Evolutionary conservation across 2,329 filamentous ascomycete species (phyloP).

Genomic region (Aspergillus amoenus): DNA sequence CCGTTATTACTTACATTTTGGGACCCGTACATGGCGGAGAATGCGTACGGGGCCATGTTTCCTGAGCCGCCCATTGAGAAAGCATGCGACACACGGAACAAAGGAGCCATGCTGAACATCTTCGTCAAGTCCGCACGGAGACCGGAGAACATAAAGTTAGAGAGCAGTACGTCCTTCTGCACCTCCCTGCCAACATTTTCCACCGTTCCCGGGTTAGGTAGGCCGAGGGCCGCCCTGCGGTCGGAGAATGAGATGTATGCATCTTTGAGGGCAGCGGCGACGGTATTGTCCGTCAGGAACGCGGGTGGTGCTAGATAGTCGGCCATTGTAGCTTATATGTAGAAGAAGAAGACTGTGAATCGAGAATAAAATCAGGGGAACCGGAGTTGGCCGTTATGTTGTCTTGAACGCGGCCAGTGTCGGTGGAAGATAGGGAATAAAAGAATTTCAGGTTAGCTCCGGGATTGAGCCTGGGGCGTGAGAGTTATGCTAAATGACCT

Average conservation of each 20-base stretch:
- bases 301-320: constrained; percentile 53
- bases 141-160: constrained; percentile 95
- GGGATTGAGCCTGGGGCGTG: constrained; percentile 21
- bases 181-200: constrained; percentile 90
- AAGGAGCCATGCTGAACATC: constrained; percentile 85
- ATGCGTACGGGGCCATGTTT: constrained; percentile 84
- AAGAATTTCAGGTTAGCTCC: constrained; percentile 32
- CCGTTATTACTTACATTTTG: constrained; percentile 67
- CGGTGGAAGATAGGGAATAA: constrained; percentile 25
- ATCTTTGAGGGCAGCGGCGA: constrained; percentile 69
- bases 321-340: constrained; percentile 37
- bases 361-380: constrained; percentile 2
- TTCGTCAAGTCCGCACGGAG: constrained; percentile 96
- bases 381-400: constrained; percentile 24
- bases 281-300: constrained; percentile 71
- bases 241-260: constrained; percentile 79
- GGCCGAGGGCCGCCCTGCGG: constrained; percentile 80
- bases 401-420: constrained; percentile 24
- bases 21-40: constrained; percentile 90
- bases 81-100: constrained; percentile 97
- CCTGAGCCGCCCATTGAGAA: constrained; percentile 89
- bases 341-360: constrained; percentile 15
- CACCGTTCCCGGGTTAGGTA: constrained; percentile 88
- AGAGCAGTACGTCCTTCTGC: constrained; percentile 92
- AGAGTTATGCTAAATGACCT: constrained; percentile 9